phyloP scores from a whole-genome alignment of 2,329 filamentous ascomycete species.

The Amauroascus verrucosus region DNA sequence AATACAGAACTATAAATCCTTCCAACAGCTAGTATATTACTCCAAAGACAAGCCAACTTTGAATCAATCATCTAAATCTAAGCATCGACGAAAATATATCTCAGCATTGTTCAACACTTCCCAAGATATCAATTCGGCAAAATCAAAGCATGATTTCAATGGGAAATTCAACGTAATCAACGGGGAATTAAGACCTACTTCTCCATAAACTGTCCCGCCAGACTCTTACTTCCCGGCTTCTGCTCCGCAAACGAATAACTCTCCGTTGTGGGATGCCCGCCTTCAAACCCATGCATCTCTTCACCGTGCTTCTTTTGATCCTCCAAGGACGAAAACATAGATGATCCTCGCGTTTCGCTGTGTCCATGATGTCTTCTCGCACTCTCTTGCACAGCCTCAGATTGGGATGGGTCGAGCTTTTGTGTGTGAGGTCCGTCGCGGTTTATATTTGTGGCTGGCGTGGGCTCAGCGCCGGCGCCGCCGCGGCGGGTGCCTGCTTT shows the following conservation, averaged over 20 bases:
- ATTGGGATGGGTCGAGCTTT: not conserved
- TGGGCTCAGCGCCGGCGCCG: slow-evolving; percentile 3
- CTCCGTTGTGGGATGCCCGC: not conserved
- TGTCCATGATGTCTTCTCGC: slow-evolving; percentile 2
- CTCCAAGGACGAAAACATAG: not conserved
- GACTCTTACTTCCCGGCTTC: slow-evolving; percentile 10
- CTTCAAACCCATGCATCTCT: slow-evolving; percentile 2
- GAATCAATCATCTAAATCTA: no score
- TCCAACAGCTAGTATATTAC: no score
- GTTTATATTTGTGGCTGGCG: slow-evolving; percentile 5
- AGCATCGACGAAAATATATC: no score
- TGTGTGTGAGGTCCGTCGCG: slow-evolving; percentile 1
- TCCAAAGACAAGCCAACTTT: no score
- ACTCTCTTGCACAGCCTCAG: not conserved
- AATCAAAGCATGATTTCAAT: not conserved
- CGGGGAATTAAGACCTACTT: slow-evolving; percentile 1
- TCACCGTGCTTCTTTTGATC: slow-evolving; percentile 7
- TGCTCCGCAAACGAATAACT: slow-evolving; percentile 6
- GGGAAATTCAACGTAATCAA: not conserved
- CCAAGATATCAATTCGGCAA: no score
- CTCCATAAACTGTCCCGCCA: slow-evolving; percentile 9
- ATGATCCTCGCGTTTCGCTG: not conserved
- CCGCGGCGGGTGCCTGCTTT: slow-evolving; percentile 7
- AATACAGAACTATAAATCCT: no score
- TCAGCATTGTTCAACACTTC: no score